Conservation (phyloP, 257 asterid species). For the Craterostigma plantagineum region DNA sequence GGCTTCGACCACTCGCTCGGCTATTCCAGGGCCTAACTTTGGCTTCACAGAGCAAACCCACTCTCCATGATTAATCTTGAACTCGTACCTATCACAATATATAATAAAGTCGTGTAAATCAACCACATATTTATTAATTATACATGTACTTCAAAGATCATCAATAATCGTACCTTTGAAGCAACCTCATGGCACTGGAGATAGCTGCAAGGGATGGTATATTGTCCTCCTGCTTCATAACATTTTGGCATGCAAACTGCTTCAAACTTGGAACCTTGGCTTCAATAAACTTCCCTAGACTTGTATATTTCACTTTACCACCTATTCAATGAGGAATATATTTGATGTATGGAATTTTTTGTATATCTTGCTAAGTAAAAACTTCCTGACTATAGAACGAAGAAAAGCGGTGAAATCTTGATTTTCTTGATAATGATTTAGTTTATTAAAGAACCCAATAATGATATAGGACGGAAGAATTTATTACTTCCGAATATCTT, state of each 20-base stretch:
- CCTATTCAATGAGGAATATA: conserved; percentile 18
- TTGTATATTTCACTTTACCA: conserved; percentile 19
- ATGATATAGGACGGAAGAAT: background rate
- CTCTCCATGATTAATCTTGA: conserved; percentile 75
- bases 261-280: conserved; percentile 50
- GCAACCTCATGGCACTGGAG: conserved; percentile 61
- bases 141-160: background rate
- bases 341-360: background rate
- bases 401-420: too few species aligned
- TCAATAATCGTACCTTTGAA: conserved; percentile 40
- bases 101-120: too few species aligned
- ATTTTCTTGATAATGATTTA: background rate
- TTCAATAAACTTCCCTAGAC: conserved; percentile 45
- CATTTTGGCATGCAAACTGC: conserved; percentile 24
- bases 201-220: conserved; percentile 65
- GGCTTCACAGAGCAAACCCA: conserved; percentile 63
- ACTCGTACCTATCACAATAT: conserved; percentile 79
- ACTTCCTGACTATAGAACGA: too few species aligned
- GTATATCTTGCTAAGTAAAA: too few species aligned
- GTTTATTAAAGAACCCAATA: too few species aligned
- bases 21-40: conserved; percentile 59
- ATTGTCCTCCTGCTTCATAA: conserved; percentile 15
- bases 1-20: conserved; percentile 64
- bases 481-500: conserved; percentile 40
- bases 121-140: too few species aligned